Percentiles rank a stretch among this genome's conserved stretches.
Conservation (phyloP, 805 yeast genomes). For the Metschnikowia peoriensis region DNA sequence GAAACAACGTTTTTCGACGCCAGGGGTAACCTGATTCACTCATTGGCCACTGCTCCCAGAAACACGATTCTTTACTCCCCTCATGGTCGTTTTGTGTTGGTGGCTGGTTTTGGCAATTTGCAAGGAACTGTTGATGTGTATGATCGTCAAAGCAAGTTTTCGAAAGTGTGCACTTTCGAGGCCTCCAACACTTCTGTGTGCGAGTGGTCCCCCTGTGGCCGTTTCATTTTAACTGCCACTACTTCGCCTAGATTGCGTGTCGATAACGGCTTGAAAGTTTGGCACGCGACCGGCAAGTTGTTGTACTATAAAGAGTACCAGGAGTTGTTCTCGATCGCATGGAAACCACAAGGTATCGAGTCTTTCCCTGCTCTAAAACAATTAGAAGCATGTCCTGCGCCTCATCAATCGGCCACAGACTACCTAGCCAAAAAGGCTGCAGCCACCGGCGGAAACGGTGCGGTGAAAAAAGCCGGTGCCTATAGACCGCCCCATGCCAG, state of each 20-base stretch:
- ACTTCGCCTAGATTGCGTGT: conserved; percentile 96
- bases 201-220: conserved; percentile 97
- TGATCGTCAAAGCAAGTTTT: conserved; percentile 85
- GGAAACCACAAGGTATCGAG: conserved; percentile 69
- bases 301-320: conserved; percentile 74
- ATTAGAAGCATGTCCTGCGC: conserved; percentile 56
- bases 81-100: conserved; percentile 84
- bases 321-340: conserved; percentile 76
- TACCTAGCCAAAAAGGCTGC: conserved; percentile 44
- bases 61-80: conserved; percentile 92
- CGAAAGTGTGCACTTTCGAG: conserved; percentile 74
- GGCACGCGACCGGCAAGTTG: conserved; percentile 88
- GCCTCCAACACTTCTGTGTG: conserved; percentile 96
- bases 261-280: conserved; percentile 89
- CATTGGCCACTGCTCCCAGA: conserved; percentile 82
- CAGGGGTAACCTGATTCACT: conserved; percentile 82
- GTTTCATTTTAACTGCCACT: conserved; percentile 90
- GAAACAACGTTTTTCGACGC: conserved; percentile 92
- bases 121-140: conserved; percentile 95
- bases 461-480: conserved; percentile 70
- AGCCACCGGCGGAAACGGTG: conserved; percentile 28
- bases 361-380: conserved; percentile 54
- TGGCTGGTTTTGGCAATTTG: conserved; percentile 97
- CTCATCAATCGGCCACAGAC: conserved; percentile 70
- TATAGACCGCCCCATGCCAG: conserved; percentile 97